These are phyloP conservation scores for Corrigiola litoralis DNA, from an alignment of 179 eudicot species.

Conservation along the genomic window DNA sequence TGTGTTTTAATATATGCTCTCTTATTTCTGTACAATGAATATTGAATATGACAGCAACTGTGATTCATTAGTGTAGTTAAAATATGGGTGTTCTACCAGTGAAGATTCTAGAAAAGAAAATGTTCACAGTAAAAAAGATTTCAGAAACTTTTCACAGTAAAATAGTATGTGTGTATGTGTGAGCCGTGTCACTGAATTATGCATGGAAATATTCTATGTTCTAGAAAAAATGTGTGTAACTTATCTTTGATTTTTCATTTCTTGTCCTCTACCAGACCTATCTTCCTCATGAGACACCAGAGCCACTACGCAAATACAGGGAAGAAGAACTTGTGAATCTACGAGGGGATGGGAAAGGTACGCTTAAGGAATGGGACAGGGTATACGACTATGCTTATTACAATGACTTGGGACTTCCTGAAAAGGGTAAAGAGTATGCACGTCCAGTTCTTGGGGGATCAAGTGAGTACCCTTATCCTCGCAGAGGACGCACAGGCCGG, in stretches of 20 bases:
- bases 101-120: no score
- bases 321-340: constrained; percentile 60
- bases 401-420: constrained; percentile 79
- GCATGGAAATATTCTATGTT: not conserved
- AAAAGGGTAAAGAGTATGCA: constrained; percentile 45
- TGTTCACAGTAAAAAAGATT: no score
- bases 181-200: no score
- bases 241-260: not conserved
- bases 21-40: no score
- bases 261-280: constrained; percentile 44
- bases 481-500: constrained; percentile 53
- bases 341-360: constrained; percentile 64
- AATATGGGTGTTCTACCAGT: not conserved
- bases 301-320: constrained; percentile 47
- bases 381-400: constrained; percentile 77
- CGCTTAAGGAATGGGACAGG: constrained; percentile 87
- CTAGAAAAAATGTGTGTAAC: not conserved
- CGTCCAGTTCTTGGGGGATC: constrained; percentile 56
- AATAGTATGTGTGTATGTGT: no score
- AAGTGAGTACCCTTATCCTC: constrained; percentile 57
- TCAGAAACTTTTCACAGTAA: no score
- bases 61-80: not conserved
- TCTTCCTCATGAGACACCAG: constrained; percentile 76
- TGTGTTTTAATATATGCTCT: not conserved
- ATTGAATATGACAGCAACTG: not conserved